Evolutionary conservation across 1,284 basidiomycete species (phyloP).

Genomic region (Sporisorium iseilematis-ciliati): DNA sequence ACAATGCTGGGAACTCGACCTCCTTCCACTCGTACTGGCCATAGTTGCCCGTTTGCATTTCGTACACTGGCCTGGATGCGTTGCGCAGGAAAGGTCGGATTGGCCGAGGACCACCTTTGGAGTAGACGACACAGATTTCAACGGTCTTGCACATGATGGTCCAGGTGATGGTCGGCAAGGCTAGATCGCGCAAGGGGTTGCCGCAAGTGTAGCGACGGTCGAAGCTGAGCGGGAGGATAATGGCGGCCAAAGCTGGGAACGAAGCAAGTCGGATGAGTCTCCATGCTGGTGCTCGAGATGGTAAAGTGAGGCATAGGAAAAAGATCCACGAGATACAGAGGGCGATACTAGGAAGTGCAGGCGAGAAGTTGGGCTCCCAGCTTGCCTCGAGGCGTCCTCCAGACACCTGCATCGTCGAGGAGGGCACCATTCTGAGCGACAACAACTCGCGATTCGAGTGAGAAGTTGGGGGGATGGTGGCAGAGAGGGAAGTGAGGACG

Average conservation of each 20-base stretch:
- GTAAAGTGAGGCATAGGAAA: slow-evolving; percentile 35
- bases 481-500: neutral
- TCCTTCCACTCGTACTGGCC: slow-evolving; percentile 34
- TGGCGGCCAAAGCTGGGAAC: slow-evolving; percentile 16
- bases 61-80: slow-evolving; percentile 2
- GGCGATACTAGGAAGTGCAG: slow-evolving; percentile 18
- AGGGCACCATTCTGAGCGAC: slow-evolving; percentile 11
- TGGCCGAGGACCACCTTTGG: slow-evolving; percentile 28
- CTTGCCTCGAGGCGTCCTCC: slow-evolving; percentile 14
- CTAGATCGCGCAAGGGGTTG: slow-evolving; percentile 39
- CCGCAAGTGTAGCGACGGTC: slow-evolving; percentile 27
- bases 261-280: slow-evolving; percentile 30
- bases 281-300: slow-evolving; percentile 16
- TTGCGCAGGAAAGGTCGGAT: slow-evolving; percentile 32
- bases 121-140: slow-evolving; percentile 32
- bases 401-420: neutral
- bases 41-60: slow-evolving; percentile 19
- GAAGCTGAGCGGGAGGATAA: slow-evolving; percentile 20
- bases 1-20: slow-evolving; percentile 16
- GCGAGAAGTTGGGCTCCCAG: slow-evolving; percentile 41
- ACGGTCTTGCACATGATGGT: slow-evolving; percentile 33
- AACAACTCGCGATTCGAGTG: neutral
- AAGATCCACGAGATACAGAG: slow-evolving; percentile 35
- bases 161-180: slow-evolving; percentile 38
- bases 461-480: neutral